Evolutionary conservation across 1,284 basidiomycete species (phyloP), one percentile per base, ranked within the genome.

Genomic region (Erythrobasidium hasegawianum): DNA sequence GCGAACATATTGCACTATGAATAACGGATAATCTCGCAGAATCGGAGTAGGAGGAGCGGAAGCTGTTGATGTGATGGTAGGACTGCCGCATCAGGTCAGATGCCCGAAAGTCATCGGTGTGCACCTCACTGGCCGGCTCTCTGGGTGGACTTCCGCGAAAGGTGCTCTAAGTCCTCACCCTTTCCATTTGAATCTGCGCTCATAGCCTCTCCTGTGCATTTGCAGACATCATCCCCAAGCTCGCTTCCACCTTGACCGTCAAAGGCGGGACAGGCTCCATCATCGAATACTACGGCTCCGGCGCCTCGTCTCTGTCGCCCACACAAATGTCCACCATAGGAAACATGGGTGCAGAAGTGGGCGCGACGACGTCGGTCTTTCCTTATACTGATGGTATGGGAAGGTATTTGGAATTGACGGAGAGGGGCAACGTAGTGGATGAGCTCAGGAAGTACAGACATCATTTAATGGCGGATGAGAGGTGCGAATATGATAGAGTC

Each of bases 261-360:
- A 95, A 96, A 85, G 93, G 93, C 76, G 93, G 93, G 74, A 96
- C 93, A 74, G 93, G 93, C 73, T 90, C 92, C 69, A 96, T 97
- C 75, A 90, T 97, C 71, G 93, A 96, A 79, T 97, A 96, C 83
- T 86, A 82, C 74, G 93, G 93, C 71, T 80, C 90, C 73, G 95
- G 95, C 84, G 89, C 97, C 73, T 88, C 94, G 78, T 90, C 90
- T 29, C 85, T 97, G 71, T 97, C 93, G 57, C 91, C 89, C 84
- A 98, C 95, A 52, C 95, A 95, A 81, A 97, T 97, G 95, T 95
- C 90, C 68, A 97, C 95, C 57, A 93, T 95, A 74, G 97, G 95
- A 81, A 98, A 97, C 86, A 98, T 97, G 95, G 96, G 96, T 84
- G 96, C 96, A 76, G 95, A 98, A 81, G 97, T 98, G 75, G 95